Evolutionary conservation across 768 basidiomycete genomes (phyloP), one percentile per base, ranked within the genome.

Genomic region (Podaxis sp.): DNA sequence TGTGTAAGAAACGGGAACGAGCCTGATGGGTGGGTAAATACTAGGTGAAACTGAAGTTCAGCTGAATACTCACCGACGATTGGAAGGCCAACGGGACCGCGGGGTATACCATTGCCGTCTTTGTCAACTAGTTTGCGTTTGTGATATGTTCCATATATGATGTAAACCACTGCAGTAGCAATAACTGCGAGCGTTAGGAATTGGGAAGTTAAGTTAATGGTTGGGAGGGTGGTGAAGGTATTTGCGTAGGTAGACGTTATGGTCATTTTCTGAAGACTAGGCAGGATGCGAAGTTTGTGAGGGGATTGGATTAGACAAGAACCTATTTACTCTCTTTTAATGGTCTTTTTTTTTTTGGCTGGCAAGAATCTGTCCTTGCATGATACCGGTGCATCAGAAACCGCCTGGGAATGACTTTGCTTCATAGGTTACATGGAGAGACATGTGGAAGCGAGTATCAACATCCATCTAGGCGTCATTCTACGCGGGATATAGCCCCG

Each of bases 1-100:
- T 72, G 60, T 4, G 75, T 75, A 22, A 81, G 71, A 68, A 75
- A 80, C 5, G 76, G 74, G 55, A 77, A 78, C 2, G 74, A 74
- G 26, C 75, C 74, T 76, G 36, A 15, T 40, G 2, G 22, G 6
- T 20, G 3, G 13, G 4, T 20, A 55, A 52, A 20, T 58, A 17
- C 15, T 13, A 46, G 7, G 33, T 13, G 30, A 10, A 60, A 37
- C 17, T n/a, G 6, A 4, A 26, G 2, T 8, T 33, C 24, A 28
- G 8, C 49, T 28, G 24, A 40, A 4, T 36, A 56, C 30, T n/a
- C 8, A 62, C 53, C 53, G 40, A 49, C 28, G 28, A 52, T n/a
- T 7, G 66, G 66, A 36, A 69, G 57, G 26, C 63, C 66, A 4
- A 56, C 50, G 12, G 66, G 64, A 0, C 66, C 66, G 24, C 55